Base-by-base conservation (phyloP, 2,329 filamentous ascomycete genomes). In the Fusarium caatingaense region DNA sequence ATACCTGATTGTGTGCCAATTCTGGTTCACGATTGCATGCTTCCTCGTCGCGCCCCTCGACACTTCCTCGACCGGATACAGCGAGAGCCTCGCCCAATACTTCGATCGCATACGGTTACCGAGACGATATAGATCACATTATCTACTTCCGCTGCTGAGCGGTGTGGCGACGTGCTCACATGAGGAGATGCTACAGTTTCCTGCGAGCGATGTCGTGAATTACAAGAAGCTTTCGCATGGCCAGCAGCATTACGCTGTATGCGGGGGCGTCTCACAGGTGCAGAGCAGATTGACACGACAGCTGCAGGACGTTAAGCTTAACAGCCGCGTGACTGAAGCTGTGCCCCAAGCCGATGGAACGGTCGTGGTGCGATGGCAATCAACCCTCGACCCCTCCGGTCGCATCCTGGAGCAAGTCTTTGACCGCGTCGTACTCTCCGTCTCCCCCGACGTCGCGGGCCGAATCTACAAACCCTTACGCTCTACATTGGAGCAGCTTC, bases 111-210 rank as follows among this genome's bases (percentile, higher is more conserved):
- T 86, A 7, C 76, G 79, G 51, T 73, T 88, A 2, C 86, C 87
- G 0, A 76, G 74, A 8, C 80, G 81, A 28, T 88, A 86, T 58
- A 72, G 79, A 6, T 75, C 78, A 5, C 80, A 82, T 34, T 89
- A 89, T 69, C 73, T 89, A 10, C 76, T 89, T 0, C 87, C 87
- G 0, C 77, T 88, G 8, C 80, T 89, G 41, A 84, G 86, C 51
- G 83, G 83, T 61, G 84, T 88, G 9, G 83, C 83, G 6, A 89
- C 86, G 2, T 89, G 86, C 69, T 81, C 85, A 0, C 87, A 88
- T 56, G 76, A 80, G 3, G 80, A 82, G 30, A 74, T 88, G 4
- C 76, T 88, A 2, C 74, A 76, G 0, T 88, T 87, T 27, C 87
- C 87, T 0, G 87, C 87, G 2, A 82, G 79, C 46, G 87, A 89